A percentile compares a stretch with the other conserved stretches of the same genome.
These are phyloP conservation scores for Amoebophrya sp. DNA, from an alignment of 169 alveolate species.

Conservation along the genomic window DNA sequence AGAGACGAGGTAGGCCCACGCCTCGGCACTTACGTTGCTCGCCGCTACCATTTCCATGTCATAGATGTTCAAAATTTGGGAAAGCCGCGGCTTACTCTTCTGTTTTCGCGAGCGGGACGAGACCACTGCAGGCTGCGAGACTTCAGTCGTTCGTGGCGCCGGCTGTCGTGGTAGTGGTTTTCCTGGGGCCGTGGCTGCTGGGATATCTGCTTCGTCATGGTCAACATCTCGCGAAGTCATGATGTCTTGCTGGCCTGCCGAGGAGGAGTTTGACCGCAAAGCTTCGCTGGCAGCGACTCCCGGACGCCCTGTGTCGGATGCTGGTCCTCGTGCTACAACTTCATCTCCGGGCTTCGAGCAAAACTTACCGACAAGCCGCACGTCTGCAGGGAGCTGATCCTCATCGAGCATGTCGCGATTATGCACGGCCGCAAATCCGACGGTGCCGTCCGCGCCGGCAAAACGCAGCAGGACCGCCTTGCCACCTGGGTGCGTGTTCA, in stretches of 20 bases:
- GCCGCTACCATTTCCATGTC: neutral
- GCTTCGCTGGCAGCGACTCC: neutral
- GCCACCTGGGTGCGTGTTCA: neutral
- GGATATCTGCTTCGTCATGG: neutral
- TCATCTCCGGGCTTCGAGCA: neutral
- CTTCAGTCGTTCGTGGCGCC: neutral
- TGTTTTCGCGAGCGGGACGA: too few species aligned
- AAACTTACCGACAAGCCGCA: neutral
- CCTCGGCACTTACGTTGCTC: neutral
- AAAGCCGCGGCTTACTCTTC: too few species aligned
- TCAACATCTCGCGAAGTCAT: neutral
- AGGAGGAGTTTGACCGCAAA: neutral
- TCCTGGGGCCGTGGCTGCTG: neutral
- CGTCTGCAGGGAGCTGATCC: neutral
- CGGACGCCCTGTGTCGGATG: neutral
- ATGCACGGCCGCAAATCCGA: neutral
- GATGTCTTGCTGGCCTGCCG: neutral
- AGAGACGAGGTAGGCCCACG: conserved; percentile 47
- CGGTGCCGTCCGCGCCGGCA: neutral
- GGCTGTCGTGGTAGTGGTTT: neutral
- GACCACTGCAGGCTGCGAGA: too few species aligned
- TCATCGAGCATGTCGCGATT: neutral
- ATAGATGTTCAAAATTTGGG: neutral
- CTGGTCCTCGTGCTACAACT: neutral
- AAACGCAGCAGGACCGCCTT: neutral